Evolutionary conservation across 2,329 filamentous ascomycete genomes (phyloP).

Genomic region (Davidsoniella neocaledoniae): DNA sequence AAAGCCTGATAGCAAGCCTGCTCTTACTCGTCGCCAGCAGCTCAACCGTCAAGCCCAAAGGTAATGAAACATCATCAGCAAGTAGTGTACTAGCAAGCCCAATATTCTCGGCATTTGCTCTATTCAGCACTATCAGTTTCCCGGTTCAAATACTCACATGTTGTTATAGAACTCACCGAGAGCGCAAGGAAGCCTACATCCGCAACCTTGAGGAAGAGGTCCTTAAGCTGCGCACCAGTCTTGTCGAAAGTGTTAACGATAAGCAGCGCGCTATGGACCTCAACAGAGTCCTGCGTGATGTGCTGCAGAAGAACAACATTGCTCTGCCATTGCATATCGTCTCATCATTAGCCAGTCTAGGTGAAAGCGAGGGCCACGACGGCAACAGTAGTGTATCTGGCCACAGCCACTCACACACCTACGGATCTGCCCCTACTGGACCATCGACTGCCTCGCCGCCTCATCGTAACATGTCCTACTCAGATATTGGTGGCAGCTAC

Average conservation of each 20-base stretch:
- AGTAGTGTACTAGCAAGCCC: background rate
- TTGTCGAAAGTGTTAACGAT: conserved; percentile 44
- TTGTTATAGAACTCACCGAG: conserved; percentile 68
- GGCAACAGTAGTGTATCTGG: conserved; percentile 41
- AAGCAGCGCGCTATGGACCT: conserved; percentile 38
- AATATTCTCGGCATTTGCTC: background rate
- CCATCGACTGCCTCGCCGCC: conserved; percentile 24
- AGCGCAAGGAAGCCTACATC: conserved; percentile 92
- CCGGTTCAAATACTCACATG: background rate
- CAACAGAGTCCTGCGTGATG: conserved; percentile 32
- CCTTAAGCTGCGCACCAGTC: conserved; percentile 59
- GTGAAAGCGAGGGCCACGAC: conserved; percentile 30
- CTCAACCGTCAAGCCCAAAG: conserved; percentile 90
- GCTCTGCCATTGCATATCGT: conserved; percentile 12
- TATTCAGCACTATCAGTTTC: background rate
- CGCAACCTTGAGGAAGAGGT: conserved; percentile 87
- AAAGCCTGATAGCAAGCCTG: conserved; percentile 92
- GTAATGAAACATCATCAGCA: conserved; percentile 29
- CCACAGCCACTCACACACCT: conserved; percentile 38
- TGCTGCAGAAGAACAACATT: conserved; percentile 38
- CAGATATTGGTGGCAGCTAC: conserved; percentile 8
- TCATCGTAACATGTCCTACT: conserved; percentile 15
- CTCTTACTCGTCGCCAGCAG: conserved; percentile 79
- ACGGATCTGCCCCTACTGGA: conserved; percentile 27
- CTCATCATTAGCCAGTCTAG: conserved; percentile 14